Conservation (phyloP, 1,284 basidiomycete species). For the Sphagnurus paluster region DNA sequence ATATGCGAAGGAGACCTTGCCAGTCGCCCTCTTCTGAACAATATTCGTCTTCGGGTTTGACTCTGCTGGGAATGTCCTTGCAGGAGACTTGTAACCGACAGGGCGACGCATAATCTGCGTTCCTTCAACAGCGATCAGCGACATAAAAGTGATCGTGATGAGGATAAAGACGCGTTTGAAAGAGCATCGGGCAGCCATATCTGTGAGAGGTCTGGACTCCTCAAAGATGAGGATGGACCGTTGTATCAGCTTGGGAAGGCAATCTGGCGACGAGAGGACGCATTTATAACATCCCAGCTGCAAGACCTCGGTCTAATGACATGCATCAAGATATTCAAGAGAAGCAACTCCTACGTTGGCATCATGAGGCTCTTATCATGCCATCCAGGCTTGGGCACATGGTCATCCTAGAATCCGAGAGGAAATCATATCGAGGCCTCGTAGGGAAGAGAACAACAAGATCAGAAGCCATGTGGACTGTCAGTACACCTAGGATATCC, state of each 20-base stretch:
- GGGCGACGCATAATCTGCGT: conserved; percentile 62
- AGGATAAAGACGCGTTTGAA: conserved; percentile 26
- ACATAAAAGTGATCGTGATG: conserved; percentile 20
- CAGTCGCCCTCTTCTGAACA: conserved; percentile 46
- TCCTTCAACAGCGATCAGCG: conserved; percentile 32
- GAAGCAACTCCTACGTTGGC: conserved; percentile 1
- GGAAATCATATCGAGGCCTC: not conserved
- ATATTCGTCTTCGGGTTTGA: conserved; percentile 37
- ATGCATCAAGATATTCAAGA: not conserved
- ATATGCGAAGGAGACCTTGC: conserved; percentile 60
- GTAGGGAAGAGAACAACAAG: conserved; percentile 4
- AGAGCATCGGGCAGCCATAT: conserved; percentile 17
- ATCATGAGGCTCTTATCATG: conserved; percentile 14
- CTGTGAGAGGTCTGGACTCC: not conserved
- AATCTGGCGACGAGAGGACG: not conserved
- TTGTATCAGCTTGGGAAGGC: not conserved
- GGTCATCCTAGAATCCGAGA: conserved; percentile 2
- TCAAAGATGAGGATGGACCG: not conserved
- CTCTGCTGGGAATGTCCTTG: conserved; percentile 37
- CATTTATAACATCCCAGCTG: conserved; percentile 14
- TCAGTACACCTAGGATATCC: too few species aligned
- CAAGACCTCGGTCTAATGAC: not conserved
- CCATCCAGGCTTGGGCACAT: conserved; percentile 12
- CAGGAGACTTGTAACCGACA: conserved; percentile 43
- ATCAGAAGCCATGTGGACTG: conserved; percentile 16